Evolutionary conservation across 2,329 filamentous ascomycete species (phyloP).

Genomic region (Cercospora berteroae): DNA sequence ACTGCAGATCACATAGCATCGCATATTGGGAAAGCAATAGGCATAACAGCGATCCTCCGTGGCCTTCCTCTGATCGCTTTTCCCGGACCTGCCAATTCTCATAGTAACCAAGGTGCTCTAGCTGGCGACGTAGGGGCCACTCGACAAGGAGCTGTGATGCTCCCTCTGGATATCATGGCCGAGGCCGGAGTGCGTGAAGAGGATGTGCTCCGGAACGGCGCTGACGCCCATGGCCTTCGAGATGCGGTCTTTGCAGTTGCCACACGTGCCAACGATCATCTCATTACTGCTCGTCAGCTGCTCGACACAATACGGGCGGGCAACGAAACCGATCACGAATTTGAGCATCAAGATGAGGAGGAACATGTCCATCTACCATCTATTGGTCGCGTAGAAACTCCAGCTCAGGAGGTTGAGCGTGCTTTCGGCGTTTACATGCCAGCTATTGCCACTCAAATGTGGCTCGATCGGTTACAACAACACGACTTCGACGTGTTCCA

Average conservation of each 20-base stretch:
- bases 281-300: conserved; percentile 93
- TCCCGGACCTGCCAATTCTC: conserved; percentile 59
- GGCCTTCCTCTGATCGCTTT: conserved; percentile 87
- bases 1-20: conserved; percentile 90
- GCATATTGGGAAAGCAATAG: conserved; percentile 90
- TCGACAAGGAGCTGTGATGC: conserved; percentile 65
- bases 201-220: conserved; percentile 78
- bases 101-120: conserved; percentile 49
- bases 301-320: conserved; percentile 73
- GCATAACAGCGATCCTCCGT: conserved; percentile 81
- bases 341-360: conserved; percentile 79
- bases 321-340: conserved; percentile 75
- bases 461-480: conserved; percentile 73
- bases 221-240: conserved; percentile 73
- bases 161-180: conserved; percentile 89
- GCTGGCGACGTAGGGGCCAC: conserved; percentile 42
- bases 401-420: conserved; percentile 57
- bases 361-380: conserved; percentile 56
- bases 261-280: conserved; percentile 89
- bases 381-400: conserved; percentile 35
- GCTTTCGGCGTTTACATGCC: conserved; percentile 81
- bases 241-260: conserved; percentile 92
- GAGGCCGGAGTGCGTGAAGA: conserved; percentile 79
- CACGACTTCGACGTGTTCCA: conserved; percentile 80
- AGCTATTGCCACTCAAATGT: conserved; percentile 72